Evolutionary conservation across 1,139 yeast species (phyloP), one percentile per base, ranked within the genome.

Genomic region (Kodamaea fungicola): DNA sequence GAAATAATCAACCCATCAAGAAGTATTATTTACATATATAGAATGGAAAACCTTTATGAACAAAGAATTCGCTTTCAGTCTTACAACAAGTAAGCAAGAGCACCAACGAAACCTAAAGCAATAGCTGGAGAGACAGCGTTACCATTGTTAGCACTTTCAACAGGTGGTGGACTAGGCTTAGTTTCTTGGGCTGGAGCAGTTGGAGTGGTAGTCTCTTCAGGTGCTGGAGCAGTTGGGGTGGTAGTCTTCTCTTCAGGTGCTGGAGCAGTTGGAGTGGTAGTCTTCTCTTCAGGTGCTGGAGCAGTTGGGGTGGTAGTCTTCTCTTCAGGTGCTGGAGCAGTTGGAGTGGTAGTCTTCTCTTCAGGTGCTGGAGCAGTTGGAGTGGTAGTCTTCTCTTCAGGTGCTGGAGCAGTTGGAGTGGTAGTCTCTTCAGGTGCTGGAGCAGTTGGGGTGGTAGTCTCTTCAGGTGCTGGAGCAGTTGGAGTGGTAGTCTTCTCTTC

Each of bases 81-180:
- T 44, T 47, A 45, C 37, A 42, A 42, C 42, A 44, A 34, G 42
- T 40, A 43, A 35, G 52, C 50, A 36, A 46, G 42, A 32, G 44
- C 43, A 42, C 52, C 51, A 32, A 47, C 40, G 34, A 50, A 34
- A 40, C 52, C 49, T 25, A 44, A 45, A 39, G 50, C 49, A 37
- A 43, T 33, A 34, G 43, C 50, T 39, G 50, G 49, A 26, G 41
- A 35, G 16, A 39, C 47, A 35, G 45, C 47, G 34, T 44, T 39
- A 32, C 48, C 45, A 30, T 39, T 42, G 30, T 30, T 40, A 29
- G 41, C 35, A 31, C 46, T 40, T 22, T 46, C 23, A 23, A 41
- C 37, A 30, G 42, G 28, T 35, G 47, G 27, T 19, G 42, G 35
- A 31, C 36, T 43, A 34, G 48, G 39, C 28, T 49, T 31, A 29